Evolutionary conservation across 352 stramenopile genomes (phyloP).

Genomic region (Pythium utonaiense): DNA sequence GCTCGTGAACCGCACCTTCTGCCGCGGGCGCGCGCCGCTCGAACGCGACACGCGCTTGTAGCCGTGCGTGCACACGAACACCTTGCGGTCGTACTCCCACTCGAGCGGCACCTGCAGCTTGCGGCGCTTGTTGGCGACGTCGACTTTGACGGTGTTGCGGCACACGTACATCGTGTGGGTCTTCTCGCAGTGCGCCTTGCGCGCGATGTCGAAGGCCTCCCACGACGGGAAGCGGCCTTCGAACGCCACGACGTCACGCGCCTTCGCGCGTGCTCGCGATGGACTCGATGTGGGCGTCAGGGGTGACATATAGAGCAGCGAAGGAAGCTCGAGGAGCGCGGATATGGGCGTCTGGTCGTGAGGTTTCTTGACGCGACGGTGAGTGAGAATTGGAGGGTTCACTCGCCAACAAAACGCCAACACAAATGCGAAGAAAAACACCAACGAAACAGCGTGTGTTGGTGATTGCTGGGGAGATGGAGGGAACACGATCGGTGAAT

Average conservation of each 20-base stretch:
- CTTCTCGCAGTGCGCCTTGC: constrained; percentile 66
- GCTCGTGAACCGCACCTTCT: constrained; percentile 68
- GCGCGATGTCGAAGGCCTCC: constrained; percentile 67
- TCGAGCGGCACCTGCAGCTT: constrained; percentile 57
- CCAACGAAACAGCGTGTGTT: not conserved
- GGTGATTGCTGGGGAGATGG: not conserved
- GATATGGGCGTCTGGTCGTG: not conserved
- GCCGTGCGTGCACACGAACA: constrained; percentile 74
- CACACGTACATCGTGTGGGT: constrained; percentile 81
- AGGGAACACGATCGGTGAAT: not conserved
- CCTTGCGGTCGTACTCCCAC: constrained; percentile 74
- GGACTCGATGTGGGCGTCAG: constrained; percentile 8
- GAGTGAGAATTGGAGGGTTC: not conserved
- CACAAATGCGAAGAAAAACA: not conserved
- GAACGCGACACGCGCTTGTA: constrained; percentile 68
- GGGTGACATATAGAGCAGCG: not conserved
- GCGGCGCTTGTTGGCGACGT: constrained; percentile 65
- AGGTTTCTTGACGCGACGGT: not conserved
- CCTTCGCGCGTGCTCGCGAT: constrained; percentile 10
- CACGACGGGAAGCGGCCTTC: constrained; percentile 70
- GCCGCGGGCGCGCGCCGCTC: constrained; percentile 50
- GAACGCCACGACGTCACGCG: constrained; percentile 65
- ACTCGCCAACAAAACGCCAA: constrained; percentile 5
- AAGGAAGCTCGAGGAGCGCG: not conserved
- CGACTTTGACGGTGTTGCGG: constrained; percentile 73